phyloP scores from a whole-genome alignment of 2,329 filamentous ascomycete species.

The Pseudogymnoascus sp. region DNA sequence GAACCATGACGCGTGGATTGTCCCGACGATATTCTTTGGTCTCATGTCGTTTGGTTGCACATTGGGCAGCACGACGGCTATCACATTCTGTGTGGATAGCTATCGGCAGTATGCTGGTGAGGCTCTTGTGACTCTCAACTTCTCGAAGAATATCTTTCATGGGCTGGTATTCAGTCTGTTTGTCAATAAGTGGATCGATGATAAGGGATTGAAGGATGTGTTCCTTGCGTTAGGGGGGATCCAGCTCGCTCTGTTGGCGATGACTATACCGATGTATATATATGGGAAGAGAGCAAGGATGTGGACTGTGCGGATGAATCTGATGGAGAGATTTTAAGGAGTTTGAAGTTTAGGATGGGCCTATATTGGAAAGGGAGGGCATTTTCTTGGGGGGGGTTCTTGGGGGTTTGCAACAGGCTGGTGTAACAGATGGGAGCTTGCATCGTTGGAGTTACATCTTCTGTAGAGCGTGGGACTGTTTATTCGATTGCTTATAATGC shows the following conservation, averaged over 20 bases:
- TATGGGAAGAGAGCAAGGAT: constrained; percentile 77
- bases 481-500: background rate
- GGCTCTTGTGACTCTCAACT: constrained; percentile 88
- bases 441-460: constrained; percentile 2
- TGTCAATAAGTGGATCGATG: constrained; percentile 73
- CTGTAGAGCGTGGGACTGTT: background rate
- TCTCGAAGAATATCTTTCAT: constrained; percentile 89
- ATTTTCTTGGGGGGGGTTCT: background rate
- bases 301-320: constrained; percentile 82
- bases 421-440: background rate
- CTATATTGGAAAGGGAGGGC: background rate
- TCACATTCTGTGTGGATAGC: constrained; percentile 89
- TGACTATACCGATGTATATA: constrained; percentile 64
- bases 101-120: constrained; percentile 92
- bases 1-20: constrained; percentile 71
- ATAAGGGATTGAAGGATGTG: constrained; percentile 66
- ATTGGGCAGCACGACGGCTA: constrained; percentile 80
- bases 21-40: constrained; percentile 89
- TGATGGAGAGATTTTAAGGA: constrained; percentile 68
- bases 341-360: background rate
- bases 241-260: constrained; percentile 66
- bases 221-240: constrained; percentile 81
- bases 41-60: constrained; percentile 87
- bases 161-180: constrained; percentile 85
- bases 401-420: background rate